Evolutionary conservation across 2,329 filamentous ascomycete species (phyloP).

Genomic region (Fusarium austroafricanum): DNA sequence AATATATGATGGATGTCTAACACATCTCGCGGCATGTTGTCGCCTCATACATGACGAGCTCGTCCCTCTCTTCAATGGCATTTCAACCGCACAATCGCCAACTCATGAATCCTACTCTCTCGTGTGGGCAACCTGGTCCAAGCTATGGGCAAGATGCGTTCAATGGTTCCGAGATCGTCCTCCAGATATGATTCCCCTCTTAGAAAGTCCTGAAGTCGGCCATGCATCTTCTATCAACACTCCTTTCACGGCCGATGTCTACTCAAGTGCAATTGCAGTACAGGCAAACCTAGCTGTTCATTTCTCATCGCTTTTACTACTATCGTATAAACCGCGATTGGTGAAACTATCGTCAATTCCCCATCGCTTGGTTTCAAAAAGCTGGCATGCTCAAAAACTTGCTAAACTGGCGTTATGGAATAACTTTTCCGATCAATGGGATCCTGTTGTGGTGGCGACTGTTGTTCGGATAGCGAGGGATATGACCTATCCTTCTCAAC

Average conservation of each 20-base stretch:
- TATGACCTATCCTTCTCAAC: slow-evolving; percentile 22
- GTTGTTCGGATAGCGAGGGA: slow-evolving; percentile 43
- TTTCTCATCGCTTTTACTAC: slow-evolving; percentile 10
- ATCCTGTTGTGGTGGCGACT: slow-evolving; percentile 46
- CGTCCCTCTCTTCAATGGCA: slow-evolving; percentile 5
- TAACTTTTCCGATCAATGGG: slow-evolving; percentile 49
- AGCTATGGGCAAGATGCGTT: slow-evolving; percentile 10
- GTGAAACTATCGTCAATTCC: slow-evolving; percentile 10
- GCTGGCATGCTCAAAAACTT: slow-evolving; percentile 48
- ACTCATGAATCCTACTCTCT: slow-evolving; percentile 11
- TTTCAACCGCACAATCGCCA: slow-evolving; percentile 9
- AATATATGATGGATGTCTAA: slow-evolving; percentile 4
- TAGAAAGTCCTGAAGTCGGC: slow-evolving; percentile 13
- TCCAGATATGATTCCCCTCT: slow-evolving; percentile 10
- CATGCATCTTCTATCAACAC: background rate
- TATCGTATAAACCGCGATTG: slow-evolving; percentile 10
- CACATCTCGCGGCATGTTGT: slow-evolving; percentile 14
- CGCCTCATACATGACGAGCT: slow-evolving; percentile 2
- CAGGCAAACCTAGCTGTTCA: slow-evolving; percentile 12
- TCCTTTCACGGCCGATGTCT: slow-evolving; percentile 21
- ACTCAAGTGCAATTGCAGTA: slow-evolving; percentile 12
- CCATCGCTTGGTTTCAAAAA: slow-evolving; percentile 2
- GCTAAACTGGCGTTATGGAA: slow-evolving; percentile 47
- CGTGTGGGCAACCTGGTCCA: slow-evolving; percentile 17
- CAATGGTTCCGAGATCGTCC: slow-evolving; percentile 25